Percentiles rank a stretch among this genome's conserved stretches.
These are phyloP conservation scores for Pseudocercospora musae DNA, from an alignment of 2,329 filamentous ascomycete genomes.

Conservation along the genomic window DNA sequence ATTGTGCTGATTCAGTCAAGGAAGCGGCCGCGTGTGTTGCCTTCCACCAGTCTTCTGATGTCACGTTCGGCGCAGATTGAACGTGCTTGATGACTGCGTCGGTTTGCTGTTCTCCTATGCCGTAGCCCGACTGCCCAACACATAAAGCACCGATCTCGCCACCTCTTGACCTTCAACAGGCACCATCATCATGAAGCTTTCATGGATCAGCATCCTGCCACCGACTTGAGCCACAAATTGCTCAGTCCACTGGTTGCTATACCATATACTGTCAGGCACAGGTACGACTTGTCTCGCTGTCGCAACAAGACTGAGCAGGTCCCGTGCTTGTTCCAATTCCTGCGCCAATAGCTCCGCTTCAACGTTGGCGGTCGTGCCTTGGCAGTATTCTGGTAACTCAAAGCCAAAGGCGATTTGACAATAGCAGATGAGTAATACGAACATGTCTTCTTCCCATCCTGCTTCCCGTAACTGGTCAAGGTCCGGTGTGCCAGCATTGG, in stretches of 20 bases:
- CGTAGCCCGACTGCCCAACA: conserved; percentile 20
- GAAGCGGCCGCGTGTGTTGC: no score
- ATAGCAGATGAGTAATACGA: conserved; percentile 35
- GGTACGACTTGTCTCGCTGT: conserved; percentile 17
- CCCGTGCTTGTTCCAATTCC: conserved; percentile 23
- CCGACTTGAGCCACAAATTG: conserved; percentile 32
- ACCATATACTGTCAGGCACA: conserved; percentile 26
- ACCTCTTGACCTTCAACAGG: conserved; percentile 21
- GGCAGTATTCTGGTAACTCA: conserved; percentile 22
- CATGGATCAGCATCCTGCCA: conserved; percentile 28
- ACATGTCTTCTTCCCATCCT: conserved; percentile 38
- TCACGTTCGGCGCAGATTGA: no score
- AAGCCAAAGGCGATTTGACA: conserved; percentile 21
- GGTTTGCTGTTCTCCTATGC: not conserved
- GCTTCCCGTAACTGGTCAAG: conserved; percentile 31
- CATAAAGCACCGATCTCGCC: conserved; percentile 32
- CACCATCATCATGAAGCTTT: conserved; percentile 36
- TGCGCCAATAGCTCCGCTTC: conserved; percentile 13
- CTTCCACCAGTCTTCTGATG: not conserved
- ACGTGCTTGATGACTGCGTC: no score
- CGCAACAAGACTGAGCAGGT: conserved; percentile 26
- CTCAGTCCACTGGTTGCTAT: conserved; percentile 26
- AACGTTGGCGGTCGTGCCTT: not conserved
- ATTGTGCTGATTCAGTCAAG: no score
- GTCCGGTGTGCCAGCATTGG: conserved; percentile 31